Percentiles rank a stretch among this genome's conserved stretches.
Conservation (phyloP, 164 flowering plant genomes). For the Aristolochia fimbriata region DNA sequence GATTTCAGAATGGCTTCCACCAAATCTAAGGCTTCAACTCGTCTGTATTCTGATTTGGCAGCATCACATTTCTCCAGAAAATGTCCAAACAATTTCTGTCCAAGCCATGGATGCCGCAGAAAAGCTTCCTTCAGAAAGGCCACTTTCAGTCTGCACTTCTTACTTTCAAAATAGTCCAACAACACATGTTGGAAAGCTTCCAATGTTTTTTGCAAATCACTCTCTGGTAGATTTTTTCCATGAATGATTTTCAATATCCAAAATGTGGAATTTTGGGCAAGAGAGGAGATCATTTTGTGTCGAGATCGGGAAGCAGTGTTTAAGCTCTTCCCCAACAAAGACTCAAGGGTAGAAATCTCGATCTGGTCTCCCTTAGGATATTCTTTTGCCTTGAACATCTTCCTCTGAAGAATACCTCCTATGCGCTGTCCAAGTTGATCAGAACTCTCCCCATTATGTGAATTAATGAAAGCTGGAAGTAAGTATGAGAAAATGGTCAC, state of each 20-base stretch:
- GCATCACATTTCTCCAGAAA: slow-evolving; percentile 53
- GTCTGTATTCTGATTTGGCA: slow-evolving; percentile 61
- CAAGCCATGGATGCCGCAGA: slow-evolving; percentile 69
- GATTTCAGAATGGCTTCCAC: slow-evolving; percentile 47
- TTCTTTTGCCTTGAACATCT: slow-evolving; percentile 72
- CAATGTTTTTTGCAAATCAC: slow-evolving; percentile 35
- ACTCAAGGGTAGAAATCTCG: slow-evolving; percentile 40
- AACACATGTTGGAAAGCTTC: slow-evolving; percentile 37
- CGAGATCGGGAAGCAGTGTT: slow-evolving; percentile 55
- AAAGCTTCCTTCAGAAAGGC: slow-evolving; percentile 74
- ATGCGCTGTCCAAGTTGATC: slow-evolving; percentile 89
- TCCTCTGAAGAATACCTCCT: slow-evolving; percentile 80
- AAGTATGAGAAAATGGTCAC: slow-evolving; percentile 67
- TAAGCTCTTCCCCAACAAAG: slow-evolving; percentile 56
- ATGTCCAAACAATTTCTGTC: slow-evolving; percentile 43
- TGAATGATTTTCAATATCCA: slow-evolving; percentile 76
- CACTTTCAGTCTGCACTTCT: slow-evolving; percentile 60
- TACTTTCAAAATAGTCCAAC: slow-evolving; percentile 49
- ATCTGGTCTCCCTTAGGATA: slow-evolving; percentile 53
- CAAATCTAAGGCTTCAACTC: slow-evolving; percentile 63
- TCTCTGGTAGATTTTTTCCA: slow-evolving; percentile 30
- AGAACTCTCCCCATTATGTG: slow-evolving; percentile 49
- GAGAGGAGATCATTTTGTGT: slow-evolving; percentile 53
- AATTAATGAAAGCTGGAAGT: slow-evolving; percentile 62
- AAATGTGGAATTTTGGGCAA: slow-evolving; percentile 62